Conservation (phyloP, 140 eudicot species). For the Anethum foeniculum region DNA sequence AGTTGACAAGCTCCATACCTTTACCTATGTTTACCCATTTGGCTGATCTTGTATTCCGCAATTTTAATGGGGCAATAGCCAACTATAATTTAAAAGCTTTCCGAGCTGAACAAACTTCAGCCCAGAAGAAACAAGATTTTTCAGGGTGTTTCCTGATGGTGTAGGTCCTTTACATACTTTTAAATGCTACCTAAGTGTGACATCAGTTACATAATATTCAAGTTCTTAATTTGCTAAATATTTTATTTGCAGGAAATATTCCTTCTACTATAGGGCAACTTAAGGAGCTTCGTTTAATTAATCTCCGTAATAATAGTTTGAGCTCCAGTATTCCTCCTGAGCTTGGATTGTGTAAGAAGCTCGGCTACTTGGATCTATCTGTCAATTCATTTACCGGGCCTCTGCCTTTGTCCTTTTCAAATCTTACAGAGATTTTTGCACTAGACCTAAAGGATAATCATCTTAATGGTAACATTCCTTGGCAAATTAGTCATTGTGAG, state of each 20-base stretch:
- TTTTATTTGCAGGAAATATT: background rate
- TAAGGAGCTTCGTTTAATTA: background rate
- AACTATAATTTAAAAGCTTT: too few species aligned
- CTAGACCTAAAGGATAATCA: too few species aligned
- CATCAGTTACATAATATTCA: constrained; percentile 16
- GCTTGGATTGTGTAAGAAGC: constrained; percentile 50
- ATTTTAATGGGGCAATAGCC: too few species aligned
- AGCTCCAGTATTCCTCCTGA: constrained; percentile 53
- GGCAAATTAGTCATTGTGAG: too few species aligned
- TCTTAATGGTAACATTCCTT: too few species aligned
- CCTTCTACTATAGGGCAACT: background rate
- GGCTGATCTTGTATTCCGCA: too few species aligned
- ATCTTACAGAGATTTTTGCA: constrained; percentile 29
- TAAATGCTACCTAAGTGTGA: background rate
- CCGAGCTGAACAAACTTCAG: too few species aligned
- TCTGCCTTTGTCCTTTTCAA: constrained; percentile 46
- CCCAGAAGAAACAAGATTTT: too few species aligned
- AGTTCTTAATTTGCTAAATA: constrained; percentile 17
- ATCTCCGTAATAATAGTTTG: background rate
- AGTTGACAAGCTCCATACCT: too few species aligned
- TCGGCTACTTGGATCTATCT: constrained; percentile 43
- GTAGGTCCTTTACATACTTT: constrained; percentile 25
- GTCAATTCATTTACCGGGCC: constrained; percentile 44
- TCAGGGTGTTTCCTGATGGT: background rate
- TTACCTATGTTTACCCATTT: too few species aligned